phyloP scores from a whole-genome alignment of 768 basidiomycete species.

The Agrocybe chaxingu region DNA sequence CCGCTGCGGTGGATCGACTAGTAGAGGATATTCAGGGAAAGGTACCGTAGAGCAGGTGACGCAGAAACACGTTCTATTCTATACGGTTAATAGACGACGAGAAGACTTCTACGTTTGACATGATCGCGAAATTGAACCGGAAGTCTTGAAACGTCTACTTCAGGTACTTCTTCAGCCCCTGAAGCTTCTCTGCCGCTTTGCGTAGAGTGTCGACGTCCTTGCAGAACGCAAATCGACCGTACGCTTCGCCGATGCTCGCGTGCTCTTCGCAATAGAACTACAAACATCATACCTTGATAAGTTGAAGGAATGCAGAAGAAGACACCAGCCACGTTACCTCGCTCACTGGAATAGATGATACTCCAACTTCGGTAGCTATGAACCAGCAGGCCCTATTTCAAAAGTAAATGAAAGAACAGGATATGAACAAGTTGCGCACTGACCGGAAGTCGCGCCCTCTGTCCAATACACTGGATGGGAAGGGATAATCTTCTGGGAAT shows the following conservation, averaged over 20 bases:
- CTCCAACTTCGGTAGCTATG: constrained; percentile 85
- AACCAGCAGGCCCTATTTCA: constrained; percentile 85
- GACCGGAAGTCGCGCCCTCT: constrained; percentile 88
- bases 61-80: not conserved
- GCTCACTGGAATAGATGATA: constrained; percentile 93
- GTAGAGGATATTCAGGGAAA: constrained; percentile 19
- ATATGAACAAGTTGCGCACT: constrained; percentile 1
- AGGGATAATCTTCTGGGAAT: constrained; percentile 83
- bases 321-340: constrained; percentile 57
- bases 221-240: constrained; percentile 91
- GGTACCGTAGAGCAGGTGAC: not conserved
- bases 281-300: constrained; percentile 9
- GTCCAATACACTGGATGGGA: constrained; percentile 71
- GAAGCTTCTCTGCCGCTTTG: constrained; percentile 79
- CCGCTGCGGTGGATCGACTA: constrained; percentile 64
- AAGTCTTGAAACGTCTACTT: constrained; percentile 13
- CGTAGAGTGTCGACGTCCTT: constrained; percentile 87
- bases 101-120: not conserved
- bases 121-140: not conserved
- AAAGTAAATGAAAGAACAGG: not conserved
- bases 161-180: constrained; percentile 67
- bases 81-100: too few relatives aligned
- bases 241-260: constrained; percentile 79
- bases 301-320: not conserved
- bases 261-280: constrained; percentile 95